Conservation (phyloP, 1,284 basidiomycete genomes). For the Malassezia sp. region DNA sequence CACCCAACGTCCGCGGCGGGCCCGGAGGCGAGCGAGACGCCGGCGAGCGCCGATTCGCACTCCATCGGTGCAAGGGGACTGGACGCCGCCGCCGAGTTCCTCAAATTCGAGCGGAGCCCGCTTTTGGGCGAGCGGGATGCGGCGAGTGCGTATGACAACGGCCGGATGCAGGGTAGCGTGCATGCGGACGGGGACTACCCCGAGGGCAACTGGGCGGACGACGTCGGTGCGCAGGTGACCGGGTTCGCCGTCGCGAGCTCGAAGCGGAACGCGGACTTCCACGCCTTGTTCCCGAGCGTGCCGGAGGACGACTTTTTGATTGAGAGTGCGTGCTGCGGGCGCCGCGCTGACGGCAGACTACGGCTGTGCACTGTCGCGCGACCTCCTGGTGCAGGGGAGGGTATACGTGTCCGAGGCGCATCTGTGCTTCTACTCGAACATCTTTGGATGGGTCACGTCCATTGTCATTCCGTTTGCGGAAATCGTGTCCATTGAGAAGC, state of each 20-base stretch:
- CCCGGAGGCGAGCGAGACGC: neutral
- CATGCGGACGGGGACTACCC: neutral
- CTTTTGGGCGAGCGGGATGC: neutral
- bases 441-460: conserved; percentile 98
- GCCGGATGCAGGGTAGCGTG: neutral
- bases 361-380: conserved; percentile 86
- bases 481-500: conserved; percentile 81
- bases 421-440: conserved; percentile 95
- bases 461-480: conserved; percentile 83
- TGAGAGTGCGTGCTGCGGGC: too few relatives aligned
- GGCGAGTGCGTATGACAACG: neutral
- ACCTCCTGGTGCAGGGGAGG: conserved; percentile 90
- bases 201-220: conserved; percentile 16
- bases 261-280: conserved; percentile 89
- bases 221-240: conserved; percentile 34
- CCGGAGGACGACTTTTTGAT: conserved; percentile 96
- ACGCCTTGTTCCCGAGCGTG: conserved; percentile 70
- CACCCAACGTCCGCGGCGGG: neutral
- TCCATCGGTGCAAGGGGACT: too few relatives aligned
- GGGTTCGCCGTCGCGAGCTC: conserved; percentile 95
- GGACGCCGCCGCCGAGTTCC: conserved; percentile 8
- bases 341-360: too few relatives aligned
- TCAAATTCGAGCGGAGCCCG: neutral
- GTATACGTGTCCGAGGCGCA: conserved; percentile 97
- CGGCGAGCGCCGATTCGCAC: too few relatives aligned